Percentiles rank a stretch among this genome's conserved stretches.
These are phyloP conservation scores for Tanacetum coccineum DNA, from an alignment of 129 eudicot species.

Conservation along the genomic window DNA sequence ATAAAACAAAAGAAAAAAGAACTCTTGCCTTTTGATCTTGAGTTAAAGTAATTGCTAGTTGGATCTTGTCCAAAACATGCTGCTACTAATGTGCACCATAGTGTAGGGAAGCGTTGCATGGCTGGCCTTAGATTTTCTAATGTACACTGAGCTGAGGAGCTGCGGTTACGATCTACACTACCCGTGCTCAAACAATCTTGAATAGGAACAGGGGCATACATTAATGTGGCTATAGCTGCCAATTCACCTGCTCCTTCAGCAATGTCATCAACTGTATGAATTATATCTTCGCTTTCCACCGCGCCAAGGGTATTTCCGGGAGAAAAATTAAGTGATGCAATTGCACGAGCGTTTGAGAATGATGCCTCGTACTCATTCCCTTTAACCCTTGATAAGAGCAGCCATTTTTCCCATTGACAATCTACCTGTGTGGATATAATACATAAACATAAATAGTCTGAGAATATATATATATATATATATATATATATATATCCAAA, in stretches of 20 bases:
- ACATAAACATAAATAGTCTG: constrained; percentile 18
- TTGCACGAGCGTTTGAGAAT: constrained; percentile 78
- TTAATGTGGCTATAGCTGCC: constrained; percentile 92
- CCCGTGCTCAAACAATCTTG: constrained; percentile 93
- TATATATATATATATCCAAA: not conserved
- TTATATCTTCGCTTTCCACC: constrained; percentile 59
- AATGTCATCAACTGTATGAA: constrained; percentile 88
- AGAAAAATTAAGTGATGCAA: constrained; percentile 50
- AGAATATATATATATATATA: too few species aligned
- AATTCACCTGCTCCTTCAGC: constrained; percentile 97
- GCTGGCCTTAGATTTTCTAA: constrained; percentile 92
- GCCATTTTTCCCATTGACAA: constrained; percentile 88
- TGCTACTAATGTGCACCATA: constrained; percentile 79
- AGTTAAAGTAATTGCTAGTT: constrained; percentile 38
- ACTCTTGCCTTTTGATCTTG: constrained; percentile 53
- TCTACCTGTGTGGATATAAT: constrained; percentile 59
- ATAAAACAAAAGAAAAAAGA: constrained; percentile 18
- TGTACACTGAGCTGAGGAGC: constrained; percentile 89
- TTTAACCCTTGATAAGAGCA: constrained; percentile 66
- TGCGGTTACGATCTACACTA: constrained; percentile 69
- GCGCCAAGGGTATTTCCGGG: constrained; percentile 49
- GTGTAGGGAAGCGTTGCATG: constrained; percentile 84
- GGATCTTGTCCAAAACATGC: constrained; percentile 95
- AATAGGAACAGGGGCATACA: constrained; percentile 86
- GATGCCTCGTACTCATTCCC: constrained; percentile 96